These are phyloP conservation scores for Geranium brycei DNA, from an alignment of 345 rosid genomes.

Conservation along the genomic window DNA sequence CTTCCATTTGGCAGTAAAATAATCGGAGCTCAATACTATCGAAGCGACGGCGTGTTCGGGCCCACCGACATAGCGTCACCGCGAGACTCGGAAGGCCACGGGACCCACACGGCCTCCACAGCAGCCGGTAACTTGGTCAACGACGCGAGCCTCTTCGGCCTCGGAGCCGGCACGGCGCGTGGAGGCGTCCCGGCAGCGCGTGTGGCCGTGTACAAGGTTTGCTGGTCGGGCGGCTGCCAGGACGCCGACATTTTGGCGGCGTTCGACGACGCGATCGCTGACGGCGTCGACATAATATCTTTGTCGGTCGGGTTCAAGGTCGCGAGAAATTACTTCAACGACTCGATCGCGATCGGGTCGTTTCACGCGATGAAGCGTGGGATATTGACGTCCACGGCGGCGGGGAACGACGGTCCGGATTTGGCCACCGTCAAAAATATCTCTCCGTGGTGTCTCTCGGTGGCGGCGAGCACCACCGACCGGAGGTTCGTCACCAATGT, in stretches of 20 bases:
- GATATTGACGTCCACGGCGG: conserved; percentile 18
- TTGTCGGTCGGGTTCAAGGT: neutral
- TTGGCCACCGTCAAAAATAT: conserved; percentile 6
- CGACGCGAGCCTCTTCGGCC: conserved; percentile 14
- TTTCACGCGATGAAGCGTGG: conserved; percentile 25
- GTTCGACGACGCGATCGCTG: conserved; percentile 33
- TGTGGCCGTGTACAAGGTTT: conserved; percentile 30
- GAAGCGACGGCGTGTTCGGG: neutral
- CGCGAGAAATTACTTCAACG: conserved; percentile 6
- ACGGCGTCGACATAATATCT: conserved; percentile 19
- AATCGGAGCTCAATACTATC: conserved; percentile 13
- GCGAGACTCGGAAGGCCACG: conserved; percentile 16
- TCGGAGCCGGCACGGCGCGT: conserved; percentile 22
- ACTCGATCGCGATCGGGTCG: conserved; percentile 22
- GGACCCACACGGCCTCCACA: conserved; percentile 25
- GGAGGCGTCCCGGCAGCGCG: conserved; percentile 24
- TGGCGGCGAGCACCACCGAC: conserved; percentile 28
- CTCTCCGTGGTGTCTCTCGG: conserved; percentile 28
- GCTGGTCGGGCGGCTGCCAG: conserved; percentile 20
- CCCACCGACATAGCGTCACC: conserved; percentile 8
- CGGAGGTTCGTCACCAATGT: conserved; percentile 18
- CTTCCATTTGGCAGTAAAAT: conserved; percentile 3
- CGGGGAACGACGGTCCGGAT: conserved; percentile 18
- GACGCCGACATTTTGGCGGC: conserved; percentile 24
- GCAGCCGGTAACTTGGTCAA: conserved; percentile 19